Base-by-base conservation (phyloP, 257 asterid species). In the Solanum clarkiae region DNA sequence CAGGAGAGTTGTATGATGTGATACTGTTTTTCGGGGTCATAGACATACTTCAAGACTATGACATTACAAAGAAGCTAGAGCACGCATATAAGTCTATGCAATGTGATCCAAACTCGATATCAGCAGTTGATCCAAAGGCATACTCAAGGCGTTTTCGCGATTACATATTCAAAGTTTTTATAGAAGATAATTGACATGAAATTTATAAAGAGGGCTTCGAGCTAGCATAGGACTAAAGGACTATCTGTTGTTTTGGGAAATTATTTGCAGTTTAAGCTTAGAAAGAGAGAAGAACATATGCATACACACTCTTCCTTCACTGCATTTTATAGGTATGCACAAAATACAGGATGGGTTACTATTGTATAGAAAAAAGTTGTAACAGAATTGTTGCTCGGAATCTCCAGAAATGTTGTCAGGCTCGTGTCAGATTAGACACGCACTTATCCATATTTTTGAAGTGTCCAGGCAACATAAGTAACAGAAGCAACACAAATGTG, bases 41-140 rank as follows among this genome's bases (percentile, higher is more conserved):
- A 81, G 98, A 97, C 94, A 97, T 95, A 49, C 99, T 97, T 80
- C 98, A 94, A 88, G 99, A 97, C 86, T 97, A 97, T 55, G 98
- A 97, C 88, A 94, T 95, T 29, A 94, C 98, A 82, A 97, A 97
- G 89, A 95, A 95, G 85, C 95, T 97, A 0, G 99, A 97, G 84
- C 98, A 97, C 49, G 99, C 99, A 0, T 97, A 95, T 85, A 97
- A 97, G 88, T 97, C 99, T 20, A 92, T 97, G 66, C 98, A 95
- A 54, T 97, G 94, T 59, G 99, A 95, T 63, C 97, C 99, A 18
- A 95, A 90, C 93, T 90, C 98, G 11, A 97, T 97, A 15, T 95
- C 99, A 56, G 99, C 99, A 0, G 99, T 97, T 4, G 99, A 97
- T 90, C 99, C 98, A 0, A 95, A 85, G 66, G 97, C 93, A 40